Evolutionary conservation across 2,329 filamentous ascomycete species (phyloP), one percentile per base, ranked within the genome.

Genomic region (Arthroderma uncinatum): DNA sequence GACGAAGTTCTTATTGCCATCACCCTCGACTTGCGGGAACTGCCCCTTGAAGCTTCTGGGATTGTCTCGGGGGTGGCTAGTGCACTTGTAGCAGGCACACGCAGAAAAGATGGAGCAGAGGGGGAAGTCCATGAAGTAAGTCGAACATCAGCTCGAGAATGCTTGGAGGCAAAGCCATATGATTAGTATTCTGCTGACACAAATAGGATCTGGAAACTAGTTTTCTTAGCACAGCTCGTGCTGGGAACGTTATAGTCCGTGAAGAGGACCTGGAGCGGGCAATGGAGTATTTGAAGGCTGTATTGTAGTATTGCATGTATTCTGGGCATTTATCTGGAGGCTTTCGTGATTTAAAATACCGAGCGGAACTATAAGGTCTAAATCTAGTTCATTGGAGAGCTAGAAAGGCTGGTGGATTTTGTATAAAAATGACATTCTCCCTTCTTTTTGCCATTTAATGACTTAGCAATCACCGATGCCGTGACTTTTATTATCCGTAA

Each of bases 41-140:
- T 97, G 40, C 88, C 92, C 0, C 79, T 92, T 42, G 89, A 95
- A 70, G 90, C 89, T 6, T 95, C 91, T 0, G 92, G 92, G 21
- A 96, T 98, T 58, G 89, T 98, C 2, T 96, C 91, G 64, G 92
- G 93, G 28, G 89, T 98, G 1, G 91, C 92, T 0, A 89, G 90
- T 25, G 81, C 84, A 56, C 77, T 97, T 28, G 86, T 90, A 0
- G 82, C 87, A 53, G 87, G 87, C 48, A 84, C 89, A 70, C 72
- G 77, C 56, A 74, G 74, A 63, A 68, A 70, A 34, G 74, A 75
- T 59, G 62, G 16, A 66, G 65, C 52, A 55, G 53, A 30, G 65
- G 63, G 60, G n/a, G 60, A 12, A 21, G 16, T 2, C 36, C 9
- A 39, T 14, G 23, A 53, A 12, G 50, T 53, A 53, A 61, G 53